Base-by-base conservation (phyloP, 768 basidiomycete species). In the Hypholoma fasciculare region DNA sequence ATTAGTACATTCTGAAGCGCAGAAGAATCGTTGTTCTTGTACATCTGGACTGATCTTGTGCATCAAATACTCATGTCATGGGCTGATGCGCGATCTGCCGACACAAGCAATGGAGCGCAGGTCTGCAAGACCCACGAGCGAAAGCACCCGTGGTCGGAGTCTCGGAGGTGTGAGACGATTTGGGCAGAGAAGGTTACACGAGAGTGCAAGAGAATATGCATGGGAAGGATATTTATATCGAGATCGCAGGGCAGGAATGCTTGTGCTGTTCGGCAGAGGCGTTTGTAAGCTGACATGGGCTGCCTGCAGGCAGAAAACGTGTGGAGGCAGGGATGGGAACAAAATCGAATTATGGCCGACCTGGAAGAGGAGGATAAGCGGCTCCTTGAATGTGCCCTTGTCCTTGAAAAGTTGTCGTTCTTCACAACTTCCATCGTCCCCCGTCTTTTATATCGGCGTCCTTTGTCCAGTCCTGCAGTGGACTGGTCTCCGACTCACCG, bases 261-360 rank as follows among this genome's bases (percentile, higher is more conserved):
- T 43, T 50, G 49, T n/a, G n/a, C n/a, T 44, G 43, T 49, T 50
- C 17, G 56, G 26, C n/a, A 49, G 38, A 38, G 39, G 56, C 59
- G 20, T 49, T 52, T 52, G 38, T 52, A 34, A 52, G 51, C 40
- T 68, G 65, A 69, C 61, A 82, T 78, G 82, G 82, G 71, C 69
- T 82, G 86, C 87, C 86, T 88, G 85, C 85, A 88, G 87, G 87
- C 87, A 85, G 74, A 77, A 79, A 87, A 87, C 87, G 87, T 89
- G 81, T 74, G 75, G 82, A 42, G 73, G 73, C 69, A 76, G 76
- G 72, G 72, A 75, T 66, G 64, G 68, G 66, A 62, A 67, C 61
- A 61, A 63, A 65, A 68, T 74, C 66, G 69, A 73, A 74, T 76
- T 78, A 76, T 78, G 69, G 63, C 71, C 72, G 71, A 69, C 71